Percentiles rank a stretch among this genome's conserved stretches.
Evolutionary conservation across 2,329 filamentous ascomycete species (phyloP).

Genomic region (Sphaerostilbella broomeana): DNA sequence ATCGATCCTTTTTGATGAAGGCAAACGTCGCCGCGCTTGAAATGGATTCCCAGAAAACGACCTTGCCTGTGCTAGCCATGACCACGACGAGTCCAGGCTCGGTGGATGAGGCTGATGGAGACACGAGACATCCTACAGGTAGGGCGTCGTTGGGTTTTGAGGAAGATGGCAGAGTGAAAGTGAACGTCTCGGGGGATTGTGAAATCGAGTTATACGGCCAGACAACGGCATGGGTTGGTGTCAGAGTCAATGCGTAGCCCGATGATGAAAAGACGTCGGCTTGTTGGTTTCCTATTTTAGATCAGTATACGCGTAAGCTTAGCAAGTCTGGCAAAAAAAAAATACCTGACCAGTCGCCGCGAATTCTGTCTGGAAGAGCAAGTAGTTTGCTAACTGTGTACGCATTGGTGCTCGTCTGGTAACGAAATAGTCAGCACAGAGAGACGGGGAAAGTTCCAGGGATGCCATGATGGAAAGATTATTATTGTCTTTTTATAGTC

Average conservation of each 20-base stretch:
- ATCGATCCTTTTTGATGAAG: slow-evolving; percentile 73
- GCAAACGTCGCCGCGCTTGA: slow-evolving; percentile 80
- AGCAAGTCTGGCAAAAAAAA: slow-evolving; percentile 12
- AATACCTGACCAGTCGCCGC: slow-evolving; percentile 59
- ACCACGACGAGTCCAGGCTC: slow-evolving; percentile 84
- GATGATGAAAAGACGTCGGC: slow-evolving; percentile 58
- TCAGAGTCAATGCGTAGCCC: slow-evolving; percentile 74
- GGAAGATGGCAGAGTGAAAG: slow-evolving; percentile 70
- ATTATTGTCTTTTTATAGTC: background rate
- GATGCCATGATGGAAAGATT: slow-evolving; percentile 11
- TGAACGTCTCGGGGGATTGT: slow-evolving; percentile 67
- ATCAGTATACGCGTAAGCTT: slow-evolving; percentile 15
- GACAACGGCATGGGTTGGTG: slow-evolving; percentile 73
- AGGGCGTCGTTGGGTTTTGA: slow-evolving; percentile 63
- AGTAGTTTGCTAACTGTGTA: slow-evolving; percentile 83
- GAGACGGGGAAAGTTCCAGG: slow-evolving; percentile 12
- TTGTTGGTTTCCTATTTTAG: slow-evolving; percentile 50
- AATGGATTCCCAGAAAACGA: slow-evolving; percentile 94
- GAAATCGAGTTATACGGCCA: slow-evolving; percentile 78
- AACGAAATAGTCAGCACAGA: slow-evolving; percentile 15
- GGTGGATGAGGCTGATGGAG: slow-evolving; percentile 66
- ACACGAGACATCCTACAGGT: slow-evolving; percentile 77
- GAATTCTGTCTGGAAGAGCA: slow-evolving; percentile 71
- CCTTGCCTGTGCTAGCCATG: slow-evolving; percentile 74
- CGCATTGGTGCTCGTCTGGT: slow-evolving; percentile 72